These are phyloP conservation scores for Wickerhamomyces bisporus DNA, from an alignment of 805 yeast species.

Conservation along the genomic window DNA sequence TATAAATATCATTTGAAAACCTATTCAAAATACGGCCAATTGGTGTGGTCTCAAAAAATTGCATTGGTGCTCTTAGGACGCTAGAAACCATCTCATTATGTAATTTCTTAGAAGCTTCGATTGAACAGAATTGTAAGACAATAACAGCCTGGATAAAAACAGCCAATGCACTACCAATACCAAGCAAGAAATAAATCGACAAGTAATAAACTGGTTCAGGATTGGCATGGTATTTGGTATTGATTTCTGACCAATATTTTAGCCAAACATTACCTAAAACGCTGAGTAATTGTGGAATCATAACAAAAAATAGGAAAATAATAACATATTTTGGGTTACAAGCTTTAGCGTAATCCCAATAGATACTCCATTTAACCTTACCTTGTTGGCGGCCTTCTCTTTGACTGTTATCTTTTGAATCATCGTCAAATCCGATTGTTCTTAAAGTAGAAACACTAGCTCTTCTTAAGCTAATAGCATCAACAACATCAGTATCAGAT, in stretches of 20 bases:
- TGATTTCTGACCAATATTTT: constrained; percentile 95
- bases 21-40: constrained; percentile 88
- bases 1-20: constrained; percentile 86
- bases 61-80: constrained; percentile 89
- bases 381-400: constrained; percentile 90
- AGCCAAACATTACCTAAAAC: constrained; percentile 86
- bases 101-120: constrained; percentile 70
- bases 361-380: constrained; percentile 84
- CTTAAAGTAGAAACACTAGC: constrained; percentile 54
- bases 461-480: constrained; percentile 44
- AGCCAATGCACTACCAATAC: constrained; percentile 58
- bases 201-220: constrained; percentile 70
- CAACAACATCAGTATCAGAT: constrained; percentile 23
- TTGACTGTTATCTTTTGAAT: constrained; percentile 21
- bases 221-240: constrained; percentile 61
- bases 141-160: constrained; percentile 61
- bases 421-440: constrained; percentile 32
- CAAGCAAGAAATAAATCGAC: constrained; percentile 69
- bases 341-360: constrained; percentile 78
- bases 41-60: constrained; percentile 93
- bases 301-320: constrained; percentile 48
- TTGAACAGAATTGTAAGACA: constrained; percentile 77
- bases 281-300: constrained; percentile 53
- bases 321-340: constrained; percentile 68
- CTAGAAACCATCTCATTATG: constrained; percentile 71